Evolutionary conservation across 1,284 basidiomycete species (phyloP).

Genomic region (Apiotrichum sp.): DNA sequence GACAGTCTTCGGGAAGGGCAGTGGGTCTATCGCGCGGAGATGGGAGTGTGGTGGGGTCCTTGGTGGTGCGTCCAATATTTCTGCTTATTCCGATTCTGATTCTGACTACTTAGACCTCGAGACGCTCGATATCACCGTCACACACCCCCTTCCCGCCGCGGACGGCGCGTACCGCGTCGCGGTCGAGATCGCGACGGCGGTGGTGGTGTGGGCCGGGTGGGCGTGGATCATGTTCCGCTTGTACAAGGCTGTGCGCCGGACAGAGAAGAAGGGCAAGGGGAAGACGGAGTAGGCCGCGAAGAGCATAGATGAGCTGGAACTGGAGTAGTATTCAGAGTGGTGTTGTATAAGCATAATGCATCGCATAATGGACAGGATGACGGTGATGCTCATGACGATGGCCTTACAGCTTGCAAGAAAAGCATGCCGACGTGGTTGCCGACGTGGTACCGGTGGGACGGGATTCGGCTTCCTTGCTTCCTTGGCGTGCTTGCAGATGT

Average conservation of each 20-base stretch:
- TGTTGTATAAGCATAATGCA: too few relatives aligned
- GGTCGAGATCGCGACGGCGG: constrained; percentile 7
- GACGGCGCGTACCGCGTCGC: constrained; percentile 1
- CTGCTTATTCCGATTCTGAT: background rate
- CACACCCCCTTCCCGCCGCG: constrained; percentile 5
- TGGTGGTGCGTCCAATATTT: background rate
- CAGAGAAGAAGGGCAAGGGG: background rate
- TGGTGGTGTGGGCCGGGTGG: constrained; percentile 5
- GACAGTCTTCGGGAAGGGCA: background rate
- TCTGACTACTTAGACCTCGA: background rate
- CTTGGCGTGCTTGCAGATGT: too few relatives aligned
- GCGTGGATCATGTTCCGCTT: constrained; percentile 11
- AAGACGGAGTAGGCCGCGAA: constrained; percentile 3
- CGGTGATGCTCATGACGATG: too few relatives aligned
- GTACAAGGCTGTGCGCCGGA: background rate
- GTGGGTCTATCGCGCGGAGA: background rate
- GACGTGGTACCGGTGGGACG: too few relatives aligned
- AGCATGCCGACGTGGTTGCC: too few relatives aligned
- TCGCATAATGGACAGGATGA: too few relatives aligned
- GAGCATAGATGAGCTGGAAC: too few relatives aligned
- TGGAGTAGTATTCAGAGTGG: too few relatives aligned
- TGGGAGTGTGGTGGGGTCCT: background rate
- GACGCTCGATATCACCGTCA: background rate
- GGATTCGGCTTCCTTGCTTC: too few relatives aligned
- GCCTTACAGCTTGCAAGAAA: too few relatives aligned